These are phyloP conservation scores for Pleurotus pulmonarius DNA, from an alignment of 768 basidiomycete genomes.

Conservation along the genomic window DNA sequence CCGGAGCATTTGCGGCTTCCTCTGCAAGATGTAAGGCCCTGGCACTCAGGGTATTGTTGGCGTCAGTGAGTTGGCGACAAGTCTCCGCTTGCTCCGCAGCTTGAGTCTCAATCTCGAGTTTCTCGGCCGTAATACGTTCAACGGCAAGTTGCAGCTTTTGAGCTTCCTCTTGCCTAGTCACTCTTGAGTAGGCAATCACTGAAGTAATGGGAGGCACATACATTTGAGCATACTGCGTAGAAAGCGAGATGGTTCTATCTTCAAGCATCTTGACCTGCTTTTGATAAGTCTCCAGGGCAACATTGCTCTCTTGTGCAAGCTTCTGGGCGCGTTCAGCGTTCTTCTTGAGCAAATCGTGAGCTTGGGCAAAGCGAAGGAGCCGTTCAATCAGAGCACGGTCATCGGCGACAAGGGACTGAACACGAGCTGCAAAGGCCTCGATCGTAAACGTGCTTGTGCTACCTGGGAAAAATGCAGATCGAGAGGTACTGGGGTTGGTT, in stretches of 20 bases:
- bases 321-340: slow-evolving; percentile 91
- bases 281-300: slow-evolving; percentile 85
- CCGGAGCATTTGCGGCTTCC: slow-evolving; percentile 56
- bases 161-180: slow-evolving; percentile 61
- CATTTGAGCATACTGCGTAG: slow-evolving; percentile 53
- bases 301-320: slow-evolving; percentile 77
- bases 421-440: slow-evolving; percentile 72
- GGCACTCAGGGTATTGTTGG: slow-evolving; percentile 75
- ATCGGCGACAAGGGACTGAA: slow-evolving; percentile 79
- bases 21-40: slow-evolving; percentile 67
- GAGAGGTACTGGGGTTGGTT: slow-evolving; percentile 15
- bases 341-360: slow-evolving; percentile 87
- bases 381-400: slow-evolving; percentile 83
- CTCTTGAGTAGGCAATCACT: slow-evolving; percentile 8
- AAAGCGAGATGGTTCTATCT: slow-evolving; percentile 59
- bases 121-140: slow-evolving; percentile 58
- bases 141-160: slow-evolving; percentile 55
- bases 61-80: slow-evolving; percentile 68
- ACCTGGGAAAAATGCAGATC: slow-evolving; percentile 15
- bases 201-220: slow-evolving; percentile 27
- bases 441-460: slow-evolving; percentile 34
- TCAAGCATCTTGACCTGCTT: slow-evolving; percentile 81
- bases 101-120: slow-evolving; percentile 62
- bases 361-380: slow-evolving; percentile 79
- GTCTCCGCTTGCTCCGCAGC: slow-evolving; percentile 74